Evolutionary conservation across 805 yeast species (phyloP).

Genomic region (Pichia cabralensis): DNA sequence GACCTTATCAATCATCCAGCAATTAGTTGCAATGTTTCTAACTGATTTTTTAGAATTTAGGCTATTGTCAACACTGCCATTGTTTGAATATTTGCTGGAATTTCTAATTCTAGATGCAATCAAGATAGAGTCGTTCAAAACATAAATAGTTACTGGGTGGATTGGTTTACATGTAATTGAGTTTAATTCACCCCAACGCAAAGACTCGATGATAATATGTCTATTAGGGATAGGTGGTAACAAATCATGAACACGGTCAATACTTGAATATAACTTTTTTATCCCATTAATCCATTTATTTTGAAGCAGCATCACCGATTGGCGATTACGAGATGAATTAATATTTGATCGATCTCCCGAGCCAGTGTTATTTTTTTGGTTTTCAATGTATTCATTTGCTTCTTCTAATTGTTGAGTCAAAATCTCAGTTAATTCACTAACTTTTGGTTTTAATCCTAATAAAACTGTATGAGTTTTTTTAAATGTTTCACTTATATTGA

Average conservation of each 20-base stretch:
- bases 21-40: conserved; percentile 52
- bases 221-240: conserved; percentile 70
- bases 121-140: conserved; percentile 67
- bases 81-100: conserved; percentile 12
- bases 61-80: no score
- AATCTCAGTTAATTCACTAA: conserved; percentile 51
- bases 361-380: background rate
- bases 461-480: conserved; percentile 56
- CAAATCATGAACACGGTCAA: conserved; percentile 83
- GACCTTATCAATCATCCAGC: conserved; percentile 54
- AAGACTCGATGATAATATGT: conserved; percentile 69
- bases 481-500: conserved; percentile 51
- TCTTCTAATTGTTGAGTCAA: conserved; percentile 33
- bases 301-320: conserved; percentile 63
- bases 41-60: background rate
- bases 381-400: conserved; percentile 12
- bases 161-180: conserved; percentile 76
- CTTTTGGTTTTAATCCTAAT: conserved; percentile 46
- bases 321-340: conserved; percentile 37
- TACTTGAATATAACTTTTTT: conserved; percentile 61
- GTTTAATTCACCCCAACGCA: conserved; percentile 80
- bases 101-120: conserved; percentile 54
- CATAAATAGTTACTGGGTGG: conserved; percentile 63
- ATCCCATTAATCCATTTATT: conserved; percentile 75
- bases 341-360: no score